Evolutionary conservation across 225 moss, liverwort and hornwort genomes (phyloP), one percentile per base, ranked within the genome.

Genomic region (Ulota crispa): DNA sequence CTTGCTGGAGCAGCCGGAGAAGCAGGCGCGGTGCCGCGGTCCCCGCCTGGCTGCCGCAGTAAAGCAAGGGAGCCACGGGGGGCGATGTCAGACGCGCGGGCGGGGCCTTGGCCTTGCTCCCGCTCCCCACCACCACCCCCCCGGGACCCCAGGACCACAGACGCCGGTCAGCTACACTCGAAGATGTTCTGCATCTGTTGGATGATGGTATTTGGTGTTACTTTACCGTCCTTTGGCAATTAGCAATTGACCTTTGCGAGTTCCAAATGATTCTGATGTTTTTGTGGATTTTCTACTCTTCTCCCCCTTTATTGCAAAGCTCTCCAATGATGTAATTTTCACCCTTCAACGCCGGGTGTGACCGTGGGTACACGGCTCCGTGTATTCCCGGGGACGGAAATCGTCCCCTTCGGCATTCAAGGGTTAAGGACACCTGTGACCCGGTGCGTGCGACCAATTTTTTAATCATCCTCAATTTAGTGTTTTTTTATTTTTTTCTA

Each of bases 21-120:
- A 42, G 78, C 59, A 57, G 56, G 59, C 34, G 36, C 27, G 45
- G 81, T 31, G 62, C 23, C 64, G 36, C 27, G 45, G 81, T 31
- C 71, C 23, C 64, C 76, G 70, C 16, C 8, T 64, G 79, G 79
- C 56, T 56, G 32, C 26, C 19, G 71, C 70, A 85, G 76, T 64
- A 76, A 81, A 81, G 81, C 45, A 79, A 47, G 31, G 45, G 0
- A 10, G 60, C 70, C 43, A 30, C 12, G 59, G 69, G 70, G 79
- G 45, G 70, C 2, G 18, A 28, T 45, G 79, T 60, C 70, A 79
- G n/a, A n/a, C n/a, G n/a, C n/a, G n/a, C n/a, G n/a, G n/a, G n/a
- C n/a, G n/a, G n/a, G n/a, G n/a, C n/a, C n/a, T n/a, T n/a, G n/a
- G n/a, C n/a, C n/a, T n/a, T n/a, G 14, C 45, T 45, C 45, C 45